These are phyloP conservation scores for Excoecaria cochinchinensis DNA, from an alignment of 345 rosid species.

Conservation along the genomic window DNA sequence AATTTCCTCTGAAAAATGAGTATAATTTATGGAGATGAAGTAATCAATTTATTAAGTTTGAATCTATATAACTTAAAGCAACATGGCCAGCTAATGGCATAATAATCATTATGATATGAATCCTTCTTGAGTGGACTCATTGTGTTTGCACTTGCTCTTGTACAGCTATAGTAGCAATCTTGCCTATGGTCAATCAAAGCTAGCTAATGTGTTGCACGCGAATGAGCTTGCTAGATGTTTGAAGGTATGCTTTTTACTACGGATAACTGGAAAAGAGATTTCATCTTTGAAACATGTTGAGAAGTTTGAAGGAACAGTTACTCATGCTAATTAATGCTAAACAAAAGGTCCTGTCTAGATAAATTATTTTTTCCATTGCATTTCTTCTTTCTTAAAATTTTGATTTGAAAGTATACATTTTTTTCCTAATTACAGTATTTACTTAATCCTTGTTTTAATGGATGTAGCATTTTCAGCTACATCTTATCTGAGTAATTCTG, in stretches of 20 bases:
- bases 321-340: not conserved
- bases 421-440: not conserved
- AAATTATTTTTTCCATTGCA: not conserved
- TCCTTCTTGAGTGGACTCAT: not conserved
- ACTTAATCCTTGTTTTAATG: not conserved
- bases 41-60: not conserved
- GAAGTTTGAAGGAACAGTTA: not conserved
- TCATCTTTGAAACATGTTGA: not conserved
- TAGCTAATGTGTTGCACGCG: conserved; percentile 81
- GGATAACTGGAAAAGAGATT: not conserved
- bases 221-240: conserved; percentile 68
- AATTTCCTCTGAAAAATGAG: not conserved
- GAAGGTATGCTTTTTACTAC: conserved; percentile 47
- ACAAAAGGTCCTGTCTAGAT: not conserved
- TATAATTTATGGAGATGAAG: not conserved
- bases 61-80: not conserved
- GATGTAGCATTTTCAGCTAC: not conserved
- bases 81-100: not conserved
- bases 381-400: not conserved
- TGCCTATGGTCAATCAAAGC: conserved; percentile 69
- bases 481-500: not conserved
- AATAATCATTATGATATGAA: not conserved
- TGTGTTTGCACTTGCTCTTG: conserved; percentile 5
- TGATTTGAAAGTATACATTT: not conserved
- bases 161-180: conserved; percentile 40